Evolutionary conservation across 768 basidiomycete genomes (phyloP).

Genomic region (Mycena sanguinolenta): DNA sequence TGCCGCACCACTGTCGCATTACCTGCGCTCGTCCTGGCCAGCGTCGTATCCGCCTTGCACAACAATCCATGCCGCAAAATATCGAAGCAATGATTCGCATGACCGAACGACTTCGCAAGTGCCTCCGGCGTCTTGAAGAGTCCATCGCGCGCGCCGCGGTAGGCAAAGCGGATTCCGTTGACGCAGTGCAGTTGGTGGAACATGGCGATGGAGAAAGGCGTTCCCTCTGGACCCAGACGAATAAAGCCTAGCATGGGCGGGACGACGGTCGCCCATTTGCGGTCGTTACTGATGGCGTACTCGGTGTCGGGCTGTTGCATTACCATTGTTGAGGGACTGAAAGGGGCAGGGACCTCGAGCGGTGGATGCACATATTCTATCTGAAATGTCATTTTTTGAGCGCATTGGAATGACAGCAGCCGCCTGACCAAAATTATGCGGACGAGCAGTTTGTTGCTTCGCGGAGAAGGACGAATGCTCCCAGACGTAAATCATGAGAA

Average conservation of each 20-base stretch:
- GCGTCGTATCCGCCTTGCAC: slow-evolving; percentile 33
- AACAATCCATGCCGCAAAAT: slow-evolving; percentile 30
- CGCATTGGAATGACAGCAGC: neutral
- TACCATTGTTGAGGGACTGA: neutral
- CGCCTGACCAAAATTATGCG: slow-evolving; percentile 13
- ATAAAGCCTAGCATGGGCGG: slow-evolving; percentile 31
- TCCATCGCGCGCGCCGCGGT: slow-evolving; percentile 31
- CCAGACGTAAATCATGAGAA: neutral
- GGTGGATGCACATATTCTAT: slow-evolving; percentile 15
- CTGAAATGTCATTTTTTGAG: neutral
- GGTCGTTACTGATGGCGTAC: slow-evolving; percentile 25
- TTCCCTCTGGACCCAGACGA: slow-evolving; percentile 39
- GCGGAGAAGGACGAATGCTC: neutral
- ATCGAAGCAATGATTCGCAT: slow-evolving; percentile 39
- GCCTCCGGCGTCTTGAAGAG: slow-evolving; percentile 25
- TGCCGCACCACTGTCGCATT: neutral
- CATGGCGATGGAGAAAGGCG: slow-evolving; percentile 42
- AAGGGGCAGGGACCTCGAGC: slow-evolving; percentile 12
- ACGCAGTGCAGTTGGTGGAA: slow-evolving; percentile 50
- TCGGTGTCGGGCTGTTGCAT: slow-evolving; percentile 11
- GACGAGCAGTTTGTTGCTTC: neutral
- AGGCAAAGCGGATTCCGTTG: slow-evolving; percentile 38
- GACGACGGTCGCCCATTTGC: slow-evolving; percentile 29
- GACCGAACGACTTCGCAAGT: slow-evolving; percentile 24
- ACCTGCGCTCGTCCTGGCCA: neutral